Evolutionary conservation across 2,329 filamentous ascomycete genomes (phyloP).

Genomic region (Cladophialophora psammophila): DNA sequence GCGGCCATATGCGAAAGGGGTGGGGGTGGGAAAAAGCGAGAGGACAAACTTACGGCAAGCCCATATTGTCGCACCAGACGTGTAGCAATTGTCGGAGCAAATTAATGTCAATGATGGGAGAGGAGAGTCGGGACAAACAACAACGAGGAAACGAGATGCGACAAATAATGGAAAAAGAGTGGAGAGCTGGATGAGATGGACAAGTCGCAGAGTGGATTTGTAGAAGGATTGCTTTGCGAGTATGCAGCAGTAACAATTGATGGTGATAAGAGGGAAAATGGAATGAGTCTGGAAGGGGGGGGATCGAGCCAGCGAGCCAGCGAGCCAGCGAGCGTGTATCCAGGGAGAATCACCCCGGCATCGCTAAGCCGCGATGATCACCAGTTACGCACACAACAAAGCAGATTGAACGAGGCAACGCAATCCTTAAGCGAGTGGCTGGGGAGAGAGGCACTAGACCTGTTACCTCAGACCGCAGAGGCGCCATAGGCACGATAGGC

Average conservation of each 20-base stretch:
- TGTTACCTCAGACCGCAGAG: neutral
- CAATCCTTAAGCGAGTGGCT: conserved; percentile 9
- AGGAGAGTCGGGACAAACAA: conserved; percentile 34
- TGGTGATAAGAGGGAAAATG: conserved; percentile 21
- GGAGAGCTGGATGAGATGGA: conserved; percentile 28
- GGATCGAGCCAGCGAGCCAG: neutral
- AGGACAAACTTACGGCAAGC: conserved; percentile 55
- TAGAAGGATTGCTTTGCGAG: conserved; percentile 27
- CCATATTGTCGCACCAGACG: conserved; percentile 48
- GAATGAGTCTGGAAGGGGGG: neutral
- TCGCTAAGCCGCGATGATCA: no score
- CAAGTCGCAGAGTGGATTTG: conserved; percentile 25
- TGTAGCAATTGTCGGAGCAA: conserved; percentile 30
- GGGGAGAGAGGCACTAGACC: neutral
- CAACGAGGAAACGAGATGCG: conserved; percentile 20
- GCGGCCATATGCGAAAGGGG: conserved; percentile 32
- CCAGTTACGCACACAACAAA: neutral
- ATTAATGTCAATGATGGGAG: conserved; percentile 36
- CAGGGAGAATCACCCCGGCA: neutral
- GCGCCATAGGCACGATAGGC: neutral
- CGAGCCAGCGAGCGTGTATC: neutral
- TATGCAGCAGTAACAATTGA: conserved; percentile 1
- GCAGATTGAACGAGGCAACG: conserved; percentile 5
- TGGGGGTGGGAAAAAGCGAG: conserved; percentile 20
- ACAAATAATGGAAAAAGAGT: conserved; percentile 31